Evolutionary conservation across 2,329 filamentous ascomycete species (phyloP).

Genomic region (Sporothrix humicola): DNA sequence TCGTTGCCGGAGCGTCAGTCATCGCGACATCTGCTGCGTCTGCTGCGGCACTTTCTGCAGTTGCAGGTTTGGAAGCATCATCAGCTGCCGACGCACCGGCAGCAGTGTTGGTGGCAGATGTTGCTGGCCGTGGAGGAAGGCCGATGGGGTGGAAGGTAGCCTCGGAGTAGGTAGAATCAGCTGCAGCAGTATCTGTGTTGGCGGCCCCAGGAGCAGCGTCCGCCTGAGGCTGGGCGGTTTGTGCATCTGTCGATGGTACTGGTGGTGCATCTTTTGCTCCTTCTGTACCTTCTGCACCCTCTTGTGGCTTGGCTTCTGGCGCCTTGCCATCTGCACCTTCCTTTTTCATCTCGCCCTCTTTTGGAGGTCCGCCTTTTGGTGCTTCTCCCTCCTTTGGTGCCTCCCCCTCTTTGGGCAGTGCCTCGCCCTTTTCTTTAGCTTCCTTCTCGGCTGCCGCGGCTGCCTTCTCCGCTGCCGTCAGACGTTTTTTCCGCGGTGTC

Average conservation of each 20-base stretch:
- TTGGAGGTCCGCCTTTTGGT: not conserved
- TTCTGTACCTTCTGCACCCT: not conserved
- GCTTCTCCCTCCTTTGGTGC: not conserved
- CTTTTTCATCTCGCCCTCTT: slow-evolving; percentile 21
- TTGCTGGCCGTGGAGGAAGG: not conserved
- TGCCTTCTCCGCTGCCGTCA: slow-evolving; percentile 44
- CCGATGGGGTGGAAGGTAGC: slow-evolving; percentile 8
- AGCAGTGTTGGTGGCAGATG: not conserved
- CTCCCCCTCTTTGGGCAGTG: not conserved
- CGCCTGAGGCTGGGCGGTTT: not conserved
- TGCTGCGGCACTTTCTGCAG: not conserved
- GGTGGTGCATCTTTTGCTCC: not conserved
- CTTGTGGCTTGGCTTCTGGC: not conserved
- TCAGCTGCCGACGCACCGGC: not conserved
- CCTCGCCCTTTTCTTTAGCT: not conserved
- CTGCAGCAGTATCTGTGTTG: not conserved
- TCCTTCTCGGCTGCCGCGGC: slow-evolving; percentile 27
- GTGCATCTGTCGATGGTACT: not conserved
- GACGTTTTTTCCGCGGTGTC: slow-evolving; percentile 58
- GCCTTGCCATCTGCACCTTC: not conserved
- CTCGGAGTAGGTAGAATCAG: not conserved
- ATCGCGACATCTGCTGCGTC: slow-evolving; percentile 14
- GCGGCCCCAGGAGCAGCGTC: not conserved
- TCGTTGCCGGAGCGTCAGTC: slow-evolving; percentile 15
- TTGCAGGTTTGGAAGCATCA: not conserved